Evolutionary conservation across 768 basidiomycete genomes (phyloP).

Genomic region (Brasilioporus rufonigricans): DNA sequence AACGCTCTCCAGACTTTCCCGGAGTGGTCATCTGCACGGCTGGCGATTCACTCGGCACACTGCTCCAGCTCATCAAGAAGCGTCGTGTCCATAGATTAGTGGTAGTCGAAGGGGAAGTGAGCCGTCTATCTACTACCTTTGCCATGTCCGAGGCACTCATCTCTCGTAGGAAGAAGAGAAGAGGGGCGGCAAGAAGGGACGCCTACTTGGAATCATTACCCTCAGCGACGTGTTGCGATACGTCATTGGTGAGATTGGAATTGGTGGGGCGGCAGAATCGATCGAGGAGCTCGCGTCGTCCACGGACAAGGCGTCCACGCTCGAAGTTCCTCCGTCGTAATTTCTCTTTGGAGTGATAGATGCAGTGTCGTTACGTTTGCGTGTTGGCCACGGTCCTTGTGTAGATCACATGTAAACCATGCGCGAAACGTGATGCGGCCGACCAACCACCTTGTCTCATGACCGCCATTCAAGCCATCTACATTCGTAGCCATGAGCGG

Average conservation of each 20-base stretch:
- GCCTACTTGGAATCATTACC: conserved; percentile 83
- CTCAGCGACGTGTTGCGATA: conserved; percentile 87
- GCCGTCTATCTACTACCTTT: conserved; percentile 14
- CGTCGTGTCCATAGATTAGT: conserved; percentile 92
- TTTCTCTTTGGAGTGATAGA: background rate
- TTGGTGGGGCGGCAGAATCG: conserved; percentile 44
- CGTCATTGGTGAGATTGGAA: conserved; percentile 64
- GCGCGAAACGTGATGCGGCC: background rate
- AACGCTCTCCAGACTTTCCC: conserved; percentile 92
- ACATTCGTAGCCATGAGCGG: conserved; percentile 67
- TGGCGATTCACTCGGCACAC: conserved; percentile 84
- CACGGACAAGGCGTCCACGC: conserved; percentile 13
- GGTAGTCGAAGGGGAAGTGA: conserved; percentile 88
- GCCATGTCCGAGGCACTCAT: background rate
- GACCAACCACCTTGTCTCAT: conserved; percentile 30
- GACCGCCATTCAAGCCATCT: conserved; percentile 77
- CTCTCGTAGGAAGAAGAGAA: conserved; percentile 71
- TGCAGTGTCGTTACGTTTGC: too few species aligned
- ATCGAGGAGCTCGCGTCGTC: conserved; percentile 26
- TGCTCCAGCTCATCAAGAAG: conserved; percentile 89
- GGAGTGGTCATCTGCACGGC: conserved; percentile 96
- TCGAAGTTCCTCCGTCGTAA: conserved; percentile 20
- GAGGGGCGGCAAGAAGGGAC: conserved; percentile 76
- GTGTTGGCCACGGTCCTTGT: conserved; percentile 1
- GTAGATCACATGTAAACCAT: conserved; percentile 19